Conservation (phyloP, 257 asterid genomes). For the Solanum phureja region DNA sequence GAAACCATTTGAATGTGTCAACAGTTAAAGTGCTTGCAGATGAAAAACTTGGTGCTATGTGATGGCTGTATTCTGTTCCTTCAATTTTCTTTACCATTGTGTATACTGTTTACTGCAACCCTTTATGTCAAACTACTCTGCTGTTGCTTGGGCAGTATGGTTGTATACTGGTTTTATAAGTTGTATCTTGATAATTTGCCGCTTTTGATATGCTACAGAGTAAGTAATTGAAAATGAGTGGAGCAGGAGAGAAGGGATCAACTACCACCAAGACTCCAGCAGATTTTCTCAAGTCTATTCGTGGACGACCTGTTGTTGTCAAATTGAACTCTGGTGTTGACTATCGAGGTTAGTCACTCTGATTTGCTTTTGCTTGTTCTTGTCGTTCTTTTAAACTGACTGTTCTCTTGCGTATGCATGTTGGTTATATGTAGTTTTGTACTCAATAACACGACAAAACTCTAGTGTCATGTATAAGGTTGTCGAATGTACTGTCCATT, state of each 20-base stretch:
- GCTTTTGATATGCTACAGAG: background rate
- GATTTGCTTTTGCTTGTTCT: background rate
- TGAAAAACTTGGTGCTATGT: background rate
- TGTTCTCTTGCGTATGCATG: background rate
- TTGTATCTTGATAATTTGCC: background rate
- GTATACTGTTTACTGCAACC: background rate
- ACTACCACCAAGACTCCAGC: conserved; percentile 74
- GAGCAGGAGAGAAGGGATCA: conserved; percentile 55
- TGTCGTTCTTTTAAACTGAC: background rate
- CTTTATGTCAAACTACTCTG: background rate
- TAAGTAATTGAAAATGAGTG: conserved; percentile 47
- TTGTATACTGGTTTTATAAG: background rate
- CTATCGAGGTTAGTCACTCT: conserved; percentile 53
- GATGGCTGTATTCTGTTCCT: background rate
- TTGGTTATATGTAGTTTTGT: background rate
- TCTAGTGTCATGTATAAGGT: background rate
- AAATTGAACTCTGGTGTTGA: conserved; percentile 94
- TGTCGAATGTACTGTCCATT: background rate
- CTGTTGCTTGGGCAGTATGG: background rate
- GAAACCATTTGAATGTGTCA: background rate
- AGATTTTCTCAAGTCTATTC: conserved; percentile 90
- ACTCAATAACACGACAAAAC: background rate
- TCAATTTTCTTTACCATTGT: background rate
- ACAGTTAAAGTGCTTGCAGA: background rate
- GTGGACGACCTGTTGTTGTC: conserved; percentile 97